These are phyloP conservation scores for Heliamphora exappendiculata DNA, from an alignment of 148 eudicot genomes.

Conservation along the genomic window DNA sequence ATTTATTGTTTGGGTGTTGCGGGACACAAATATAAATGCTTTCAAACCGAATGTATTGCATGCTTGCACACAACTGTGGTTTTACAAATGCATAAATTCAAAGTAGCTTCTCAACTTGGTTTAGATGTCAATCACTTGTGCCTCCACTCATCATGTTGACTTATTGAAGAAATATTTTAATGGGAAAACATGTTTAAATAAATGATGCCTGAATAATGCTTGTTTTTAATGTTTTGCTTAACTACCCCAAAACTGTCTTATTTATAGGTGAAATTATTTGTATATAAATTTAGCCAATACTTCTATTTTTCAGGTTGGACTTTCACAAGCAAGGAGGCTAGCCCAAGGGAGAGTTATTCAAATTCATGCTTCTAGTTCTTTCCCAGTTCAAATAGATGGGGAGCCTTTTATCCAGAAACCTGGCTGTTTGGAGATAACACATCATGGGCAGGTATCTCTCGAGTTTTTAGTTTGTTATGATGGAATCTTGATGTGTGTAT, in stretches of 20 bases:
- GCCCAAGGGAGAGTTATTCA: conserved; percentile 60
- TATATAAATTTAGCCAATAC: neutral
- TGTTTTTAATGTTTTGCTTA: neutral
- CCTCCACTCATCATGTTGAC: neutral
- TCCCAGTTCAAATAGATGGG: conserved; percentile 85
- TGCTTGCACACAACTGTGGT: neutral
- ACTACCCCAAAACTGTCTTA: neutral
- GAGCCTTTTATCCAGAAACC: conserved; percentile 79
- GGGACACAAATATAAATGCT: neutral
- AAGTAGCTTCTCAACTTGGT: too few relatives aligned
- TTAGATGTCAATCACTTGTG: too few relatives aligned
- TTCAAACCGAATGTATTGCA: too few relatives aligned
- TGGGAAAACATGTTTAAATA: neutral
- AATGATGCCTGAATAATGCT: neutral
- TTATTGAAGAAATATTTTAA: neutral
- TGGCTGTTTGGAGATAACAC: conserved; percentile 72
- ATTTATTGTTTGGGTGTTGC: neutral
- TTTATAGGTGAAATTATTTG: neutral
- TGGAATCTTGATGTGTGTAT: neutral
- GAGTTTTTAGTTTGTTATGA: neutral
- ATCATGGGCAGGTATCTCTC: conserved; percentile 62
- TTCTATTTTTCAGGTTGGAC: conserved; percentile 53
- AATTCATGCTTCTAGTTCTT: conserved; percentile 59
- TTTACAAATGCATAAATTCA: neutral
- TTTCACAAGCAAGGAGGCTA: conserved; percentile 81